These are phyloP conservation scores for Dunaliella primolecta DNA, from an alignment of 139 green algal species.

Conservation along the genomic window DNA sequence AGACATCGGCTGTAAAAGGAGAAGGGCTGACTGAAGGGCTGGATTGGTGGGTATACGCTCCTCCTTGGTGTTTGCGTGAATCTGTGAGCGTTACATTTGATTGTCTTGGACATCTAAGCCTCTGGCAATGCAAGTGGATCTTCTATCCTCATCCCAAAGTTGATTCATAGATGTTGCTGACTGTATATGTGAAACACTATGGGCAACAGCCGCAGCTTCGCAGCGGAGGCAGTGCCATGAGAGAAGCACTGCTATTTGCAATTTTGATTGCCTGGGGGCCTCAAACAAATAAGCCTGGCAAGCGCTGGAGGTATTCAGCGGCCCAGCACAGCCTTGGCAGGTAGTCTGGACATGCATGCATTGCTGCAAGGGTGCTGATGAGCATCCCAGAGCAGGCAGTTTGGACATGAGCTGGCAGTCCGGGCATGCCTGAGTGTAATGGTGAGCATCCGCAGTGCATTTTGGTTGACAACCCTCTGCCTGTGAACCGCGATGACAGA, in stretches of 20 bases:
- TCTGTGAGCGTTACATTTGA: neutral
- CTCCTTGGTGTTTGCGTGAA: neutral
- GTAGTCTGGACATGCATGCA: too few species aligned
- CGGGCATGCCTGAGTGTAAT: neutral
- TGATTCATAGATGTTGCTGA: too few species aligned
- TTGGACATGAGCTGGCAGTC: neutral
- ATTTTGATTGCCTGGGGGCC: too few species aligned
- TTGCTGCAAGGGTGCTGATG: neutral
- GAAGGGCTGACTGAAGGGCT: conserved; percentile 95
- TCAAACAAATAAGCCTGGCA: too few species aligned
- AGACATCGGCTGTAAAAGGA: conserved; percentile 92
- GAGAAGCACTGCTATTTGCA: too few species aligned
- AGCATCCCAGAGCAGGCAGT: neutral
- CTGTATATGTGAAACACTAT: neutral
- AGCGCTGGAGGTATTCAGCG: too few species aligned
- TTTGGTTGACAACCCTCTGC: too few species aligned
- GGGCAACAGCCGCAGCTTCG: neutral
- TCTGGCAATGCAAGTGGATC: neutral
- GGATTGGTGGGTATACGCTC: conserved; percentile 69
- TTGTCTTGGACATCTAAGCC: neutral
- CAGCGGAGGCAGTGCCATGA: neutral
- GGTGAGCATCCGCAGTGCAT: neutral
- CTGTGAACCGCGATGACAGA: too few species aligned
- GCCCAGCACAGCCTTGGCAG: too few species aligned
- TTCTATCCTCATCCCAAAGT: too few species aligned